Evolutionary conservation across 2,329 filamentous ascomycete species (phyloP).

Genomic region (Eurotiales sp.): DNA sequence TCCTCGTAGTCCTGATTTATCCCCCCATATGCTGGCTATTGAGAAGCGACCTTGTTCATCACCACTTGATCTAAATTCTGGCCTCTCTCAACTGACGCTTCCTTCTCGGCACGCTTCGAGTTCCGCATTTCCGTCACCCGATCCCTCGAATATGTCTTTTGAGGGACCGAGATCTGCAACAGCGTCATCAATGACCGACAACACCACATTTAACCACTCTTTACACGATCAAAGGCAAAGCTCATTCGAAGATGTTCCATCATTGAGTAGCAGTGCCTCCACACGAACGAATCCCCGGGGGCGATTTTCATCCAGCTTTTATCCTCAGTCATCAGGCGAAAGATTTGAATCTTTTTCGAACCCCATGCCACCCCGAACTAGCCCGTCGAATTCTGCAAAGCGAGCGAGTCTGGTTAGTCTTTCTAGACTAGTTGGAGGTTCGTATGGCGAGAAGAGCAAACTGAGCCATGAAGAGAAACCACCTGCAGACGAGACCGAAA

Average conservation of each 20-base stretch:
- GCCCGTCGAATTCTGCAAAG: conserved; percentile 40
- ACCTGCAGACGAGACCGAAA: conserved; percentile 35
- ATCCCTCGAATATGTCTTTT: conserved; percentile 37
- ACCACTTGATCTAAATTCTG: conserved; percentile 36
- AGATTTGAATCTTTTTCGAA: conserved; percentile 44
- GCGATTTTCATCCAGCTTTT: conserved; percentile 43
- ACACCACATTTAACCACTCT: conserved; percentile 32
- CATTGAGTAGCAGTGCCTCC: conserved; percentile 48
- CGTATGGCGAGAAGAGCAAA: conserved; percentile 44
- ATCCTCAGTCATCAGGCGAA: conserved; percentile 40
- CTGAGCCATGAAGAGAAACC: conserved; percentile 44
- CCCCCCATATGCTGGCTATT: conserved; percentile 32
- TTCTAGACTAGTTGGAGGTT: conserved; percentile 43
- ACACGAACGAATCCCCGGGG: conserved; percentile 43
- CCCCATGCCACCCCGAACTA: conserved; percentile 35
- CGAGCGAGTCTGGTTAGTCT: conserved; percentile 48
- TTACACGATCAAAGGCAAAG: conserved; percentile 37
- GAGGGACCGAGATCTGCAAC: conserved; percentile 41
- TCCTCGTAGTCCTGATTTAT: conserved; percentile 33
- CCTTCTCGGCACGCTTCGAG: conserved; percentile 36
- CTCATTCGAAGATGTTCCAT: conserved; percentile 49
- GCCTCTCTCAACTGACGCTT: conserved; percentile 38
- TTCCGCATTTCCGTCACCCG: conserved; percentile 45
- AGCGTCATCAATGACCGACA: conserved; percentile 41
- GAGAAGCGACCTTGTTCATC: conserved; percentile 42